Percentiles rank a stretch among this genome's conserved stretches.
Conservation (phyloP, 257 asterid genomes). For the Marsdenia floribunda region DNA sequence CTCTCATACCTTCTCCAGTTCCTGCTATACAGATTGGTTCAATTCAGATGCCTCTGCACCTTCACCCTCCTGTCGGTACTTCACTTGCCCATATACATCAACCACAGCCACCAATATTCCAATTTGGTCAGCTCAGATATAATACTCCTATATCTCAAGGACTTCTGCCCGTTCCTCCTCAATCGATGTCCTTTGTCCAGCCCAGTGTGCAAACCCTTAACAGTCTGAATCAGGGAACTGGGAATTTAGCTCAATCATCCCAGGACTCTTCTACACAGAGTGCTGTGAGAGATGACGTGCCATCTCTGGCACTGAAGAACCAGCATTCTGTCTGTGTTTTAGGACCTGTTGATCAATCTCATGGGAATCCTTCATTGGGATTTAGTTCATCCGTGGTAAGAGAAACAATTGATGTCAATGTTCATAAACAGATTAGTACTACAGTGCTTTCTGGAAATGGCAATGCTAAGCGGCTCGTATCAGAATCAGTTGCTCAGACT, state of each 20-base stretch:
- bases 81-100: conserved; percentile 61
- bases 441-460: conserved; percentile 27
- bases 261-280: conserved; percentile 33
- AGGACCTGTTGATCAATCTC: conserved; percentile 32
- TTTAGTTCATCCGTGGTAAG: conserved; percentile 28
- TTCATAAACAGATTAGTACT: conserved; percentile 23
- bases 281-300: conserved; percentile 30
- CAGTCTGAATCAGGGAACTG: conserved; percentile 40
- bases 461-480: conserved; percentile 29
- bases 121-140: conserved; percentile 78
- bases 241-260: conserved; percentile 38
- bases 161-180: conserved; percentile 50
- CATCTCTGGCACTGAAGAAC: conserved; percentile 30
- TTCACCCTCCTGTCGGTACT: conserved; percentile 63
- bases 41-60: conserved; percentile 94
- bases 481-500: conserved; percentile 32
- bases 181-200: conserved; percentile 54
- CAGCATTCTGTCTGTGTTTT: conserved; percentile 39
- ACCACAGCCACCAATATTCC: conserved; percentile 74
- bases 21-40: conserved; percentile 99
- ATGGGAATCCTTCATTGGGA: conserved; percentile 26
- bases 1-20: conserved; percentile 86
- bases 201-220: conserved; percentile 48
- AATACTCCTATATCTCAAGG: conserved; percentile 71
- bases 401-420: conserved; percentile 20